These are phyloP conservation scores for Macadamia integrifolia DNA, from an alignment of 164 flowering plant species.

Conservation along the genomic window DNA sequence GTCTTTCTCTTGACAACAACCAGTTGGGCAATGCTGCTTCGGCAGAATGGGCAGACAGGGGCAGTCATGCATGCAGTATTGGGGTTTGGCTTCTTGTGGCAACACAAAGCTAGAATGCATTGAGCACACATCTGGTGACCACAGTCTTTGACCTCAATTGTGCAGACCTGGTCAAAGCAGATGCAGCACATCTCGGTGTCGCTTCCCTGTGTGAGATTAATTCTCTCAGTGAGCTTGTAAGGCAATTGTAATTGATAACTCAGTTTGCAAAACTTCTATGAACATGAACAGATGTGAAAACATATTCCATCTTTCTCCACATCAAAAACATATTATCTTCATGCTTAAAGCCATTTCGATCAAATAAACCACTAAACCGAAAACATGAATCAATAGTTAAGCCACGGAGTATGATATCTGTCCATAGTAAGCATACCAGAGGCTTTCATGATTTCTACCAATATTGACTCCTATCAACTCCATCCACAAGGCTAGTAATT, in stretches of 20 bases:
- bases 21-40: conserved; percentile 34
- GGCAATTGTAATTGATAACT: background rate
- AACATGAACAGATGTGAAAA: background rate
- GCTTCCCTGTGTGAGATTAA: conserved; percentile 23
- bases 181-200: conserved; percentile 43
- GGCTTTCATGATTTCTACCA: no score
- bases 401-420: no score
- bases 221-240: background rate
- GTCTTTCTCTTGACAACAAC: conserved; percentile 25
- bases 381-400: background rate
- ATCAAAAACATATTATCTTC: background rate
- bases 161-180: conserved; percentile 47
- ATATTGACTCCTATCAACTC: no score
- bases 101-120: conserved; percentile 41
- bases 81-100: conserved; percentile 41
- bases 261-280: background rate
- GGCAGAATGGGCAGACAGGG: conserved; percentile 51
- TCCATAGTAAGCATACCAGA: no score
- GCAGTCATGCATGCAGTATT: conserved; percentile 7
- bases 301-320: no score
- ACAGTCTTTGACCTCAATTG: conserved; percentile 44
- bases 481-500: no score
- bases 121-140: conserved; percentile 57
- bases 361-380: background rate
- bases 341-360: background rate